A percentile compares a stretch with the other conserved stretches of the same genome.
Conservation (phyloP, 2,329 filamentous ascomycete genomes). For the Cylindrodendrum hubeiense region DNA sequence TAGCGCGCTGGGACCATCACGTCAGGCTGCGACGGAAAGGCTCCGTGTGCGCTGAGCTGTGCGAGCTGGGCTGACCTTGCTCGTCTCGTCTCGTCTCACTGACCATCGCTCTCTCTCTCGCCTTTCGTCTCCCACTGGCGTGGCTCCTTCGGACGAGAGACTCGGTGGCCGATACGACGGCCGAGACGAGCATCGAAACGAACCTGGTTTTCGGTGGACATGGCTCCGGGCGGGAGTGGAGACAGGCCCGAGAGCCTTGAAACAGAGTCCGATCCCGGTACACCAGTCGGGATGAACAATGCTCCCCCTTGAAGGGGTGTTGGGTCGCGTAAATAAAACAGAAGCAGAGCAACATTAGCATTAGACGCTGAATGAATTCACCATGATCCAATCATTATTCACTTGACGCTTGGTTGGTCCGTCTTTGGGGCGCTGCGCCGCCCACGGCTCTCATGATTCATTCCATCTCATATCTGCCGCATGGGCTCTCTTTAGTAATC, state of each 20-base stretch:
- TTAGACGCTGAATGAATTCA: neutral
- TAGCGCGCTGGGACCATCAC: neutral
- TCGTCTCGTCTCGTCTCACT: neutral
- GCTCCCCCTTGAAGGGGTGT: neutral
- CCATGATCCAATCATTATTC: neutral
- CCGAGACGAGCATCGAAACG: conserved; percentile 2
- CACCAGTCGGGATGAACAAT: neutral
- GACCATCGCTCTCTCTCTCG: neutral
- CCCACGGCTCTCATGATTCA: conserved; percentile 3
- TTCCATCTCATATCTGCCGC: conserved; percentile 19
- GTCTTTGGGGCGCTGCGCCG: neutral
- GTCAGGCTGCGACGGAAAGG: conserved; percentile 3
- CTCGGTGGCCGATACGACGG: conserved; percentile 19
- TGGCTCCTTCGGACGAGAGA: conserved; percentile 18
- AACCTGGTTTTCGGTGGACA: neutral
- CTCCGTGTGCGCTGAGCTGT: neutral
- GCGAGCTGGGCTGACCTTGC: neutral
- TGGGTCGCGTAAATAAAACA: neutral
- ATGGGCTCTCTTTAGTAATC: conserved; percentile 37
- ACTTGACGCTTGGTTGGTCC: neutral
- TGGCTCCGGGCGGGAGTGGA: conserved; percentile 5
- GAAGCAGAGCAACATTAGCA: neutral
- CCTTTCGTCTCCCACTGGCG: neutral
- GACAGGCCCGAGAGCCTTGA: neutral
- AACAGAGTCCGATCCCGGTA: neutral